A percentile compares a stretch with the other conserved stretches of the same genome.
Evolutionary conservation across 164 flowering plant genomes (phyloP).

Genomic region (Platanus orientalis): DNA sequence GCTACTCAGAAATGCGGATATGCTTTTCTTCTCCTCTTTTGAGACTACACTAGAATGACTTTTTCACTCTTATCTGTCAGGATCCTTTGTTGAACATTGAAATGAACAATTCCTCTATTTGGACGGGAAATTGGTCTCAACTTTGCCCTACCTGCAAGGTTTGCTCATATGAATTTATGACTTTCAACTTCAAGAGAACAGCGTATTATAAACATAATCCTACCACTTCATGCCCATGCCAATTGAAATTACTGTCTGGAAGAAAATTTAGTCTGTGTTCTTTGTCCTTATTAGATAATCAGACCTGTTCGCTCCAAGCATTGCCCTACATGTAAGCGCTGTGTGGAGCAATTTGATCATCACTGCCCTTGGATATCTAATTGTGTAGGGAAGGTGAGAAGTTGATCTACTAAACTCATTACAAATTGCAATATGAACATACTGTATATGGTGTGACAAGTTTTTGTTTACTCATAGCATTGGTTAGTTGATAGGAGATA

Average conservation of each 20-base stretch:
- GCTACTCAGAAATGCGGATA: background rate
- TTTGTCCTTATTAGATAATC: constrained; percentile 52
- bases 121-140: constrained; percentile 96
- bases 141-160: constrained; percentile 99
- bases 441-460: background rate
- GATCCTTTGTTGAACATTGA: constrained; percentile 71
- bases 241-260: constrained; percentile 1
- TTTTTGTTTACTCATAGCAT: background rate
- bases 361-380: constrained; percentile 99
- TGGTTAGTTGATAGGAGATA: background rate
- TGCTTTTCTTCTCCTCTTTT: background rate
- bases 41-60: background rate
- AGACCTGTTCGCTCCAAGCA: constrained; percentile 98
- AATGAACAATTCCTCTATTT: constrained; percentile 49
- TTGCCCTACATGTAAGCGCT: constrained; percentile 77
- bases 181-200: background rate
- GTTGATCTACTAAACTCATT: background rate
- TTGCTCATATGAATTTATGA: constrained; percentile 5
- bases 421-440: constrained; percentile 1
- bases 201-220: background rate
- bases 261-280: background rate
- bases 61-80: constrained; percentile 36
- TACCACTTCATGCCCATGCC: background rate
- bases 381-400: constrained; percentile 92
- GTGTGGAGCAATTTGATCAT: constrained; percentile 97